Conservation (phyloP, 2,329 filamentous ascomycete genomes). For the Escovopsis sp. region DNA sequence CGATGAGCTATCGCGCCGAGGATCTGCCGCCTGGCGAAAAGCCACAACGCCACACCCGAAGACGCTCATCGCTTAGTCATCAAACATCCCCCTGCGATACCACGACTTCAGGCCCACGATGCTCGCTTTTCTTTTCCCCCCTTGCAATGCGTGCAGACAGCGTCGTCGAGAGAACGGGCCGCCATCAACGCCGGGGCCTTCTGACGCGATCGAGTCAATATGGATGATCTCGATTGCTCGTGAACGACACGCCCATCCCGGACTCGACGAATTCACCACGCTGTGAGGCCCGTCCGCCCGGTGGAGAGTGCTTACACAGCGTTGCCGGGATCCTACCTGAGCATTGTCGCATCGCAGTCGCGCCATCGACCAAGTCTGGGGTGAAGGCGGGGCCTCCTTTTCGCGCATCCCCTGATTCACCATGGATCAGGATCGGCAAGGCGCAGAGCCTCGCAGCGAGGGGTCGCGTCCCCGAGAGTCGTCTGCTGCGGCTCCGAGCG, state of each 20-base stretch:
- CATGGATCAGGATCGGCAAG: slow-evolving; percentile 16
- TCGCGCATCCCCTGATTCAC: slow-evolving; percentile 1
- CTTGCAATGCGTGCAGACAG: too few relatives aligned
- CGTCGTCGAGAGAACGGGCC: too few relatives aligned
- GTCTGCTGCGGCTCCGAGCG: slow-evolving; percentile 11
- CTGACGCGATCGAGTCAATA: background rate
- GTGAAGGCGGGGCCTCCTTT: too few relatives aligned
- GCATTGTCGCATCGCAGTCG: too few relatives aligned
- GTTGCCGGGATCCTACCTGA: background rate
- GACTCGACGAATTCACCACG: too few relatives aligned
- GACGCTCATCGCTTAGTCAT: background rate
- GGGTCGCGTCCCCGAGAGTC: slow-evolving; percentile 14
- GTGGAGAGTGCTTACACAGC: background rate
- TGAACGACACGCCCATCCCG: background rate
- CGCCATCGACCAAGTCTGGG: too few relatives aligned
- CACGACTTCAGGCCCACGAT: too few relatives aligned
- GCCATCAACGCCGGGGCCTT: background rate
- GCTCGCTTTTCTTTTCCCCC: too few relatives aligned
- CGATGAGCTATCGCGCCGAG: background rate
- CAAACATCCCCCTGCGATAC: background rate
- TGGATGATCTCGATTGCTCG: background rate
- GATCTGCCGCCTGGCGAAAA: background rate
- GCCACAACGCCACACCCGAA: background rate
- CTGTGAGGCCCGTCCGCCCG: too few relatives aligned
- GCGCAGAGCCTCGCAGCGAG: slow-evolving; percentile 8